Evolutionary conservation across 1,284 basidiomycete genomes (phyloP).

Genomic region (Phlebopus sp.): DNA sequence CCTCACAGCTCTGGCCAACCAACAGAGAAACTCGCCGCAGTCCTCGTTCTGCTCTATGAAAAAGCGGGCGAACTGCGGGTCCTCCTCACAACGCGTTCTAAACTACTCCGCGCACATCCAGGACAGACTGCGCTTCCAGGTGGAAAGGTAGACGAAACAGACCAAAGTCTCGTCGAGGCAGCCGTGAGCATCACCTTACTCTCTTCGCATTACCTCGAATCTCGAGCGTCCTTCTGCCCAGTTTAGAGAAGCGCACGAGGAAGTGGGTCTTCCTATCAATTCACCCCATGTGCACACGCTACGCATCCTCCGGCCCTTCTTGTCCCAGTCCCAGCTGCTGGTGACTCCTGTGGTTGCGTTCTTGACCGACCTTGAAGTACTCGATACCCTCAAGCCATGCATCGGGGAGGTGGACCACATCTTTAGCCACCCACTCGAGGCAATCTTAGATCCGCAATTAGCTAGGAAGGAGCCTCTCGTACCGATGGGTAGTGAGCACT

Average conservation of each 20-base stretch:
- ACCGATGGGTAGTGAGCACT: slow-evolving; percentile 61
- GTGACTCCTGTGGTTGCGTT: slow-evolving; percentile 75
- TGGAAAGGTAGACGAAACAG: slow-evolving; percentile 72
- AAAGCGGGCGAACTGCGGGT: slow-evolving; percentile 64
- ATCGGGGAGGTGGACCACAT: slow-evolving; percentile 74
- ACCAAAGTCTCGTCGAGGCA: slow-evolving; percentile 61
- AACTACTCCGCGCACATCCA: slow-evolving; percentile 70
- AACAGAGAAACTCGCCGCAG: slow-evolving; percentile 59
- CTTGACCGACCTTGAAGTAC: slow-evolving; percentile 50
- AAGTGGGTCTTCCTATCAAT: slow-evolving; percentile 65
- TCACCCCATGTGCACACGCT: slow-evolving; percentile 60
- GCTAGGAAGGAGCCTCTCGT: slow-evolving; percentile 48
- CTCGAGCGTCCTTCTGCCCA: slow-evolving; percentile 27
- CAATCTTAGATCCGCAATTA: slow-evolving; percentile 58
- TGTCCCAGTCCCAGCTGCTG: slow-evolving; percentile 60
- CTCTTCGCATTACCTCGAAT: slow-evolving; percentile 1
- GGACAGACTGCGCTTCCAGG: slow-evolving; percentile 83
- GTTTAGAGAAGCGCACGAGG: slow-evolving; percentile 81
- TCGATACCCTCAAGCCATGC: slow-evolving; percentile 52
- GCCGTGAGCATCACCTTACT: slow-evolving; percentile 52
- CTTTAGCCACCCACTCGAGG: slow-evolving; percentile 76
- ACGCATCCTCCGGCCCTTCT: slow-evolving; percentile 67
- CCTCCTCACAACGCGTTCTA: slow-evolving; percentile 81
- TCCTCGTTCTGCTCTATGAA: slow-evolving; percentile 78
- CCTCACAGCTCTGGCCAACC: slow-evolving; percentile 46